These are phyloP conservation scores for Hortiboletus flavorubellus DNA, from an alignment of 768 basidiomycete genomes.

Conservation along the genomic window DNA sequence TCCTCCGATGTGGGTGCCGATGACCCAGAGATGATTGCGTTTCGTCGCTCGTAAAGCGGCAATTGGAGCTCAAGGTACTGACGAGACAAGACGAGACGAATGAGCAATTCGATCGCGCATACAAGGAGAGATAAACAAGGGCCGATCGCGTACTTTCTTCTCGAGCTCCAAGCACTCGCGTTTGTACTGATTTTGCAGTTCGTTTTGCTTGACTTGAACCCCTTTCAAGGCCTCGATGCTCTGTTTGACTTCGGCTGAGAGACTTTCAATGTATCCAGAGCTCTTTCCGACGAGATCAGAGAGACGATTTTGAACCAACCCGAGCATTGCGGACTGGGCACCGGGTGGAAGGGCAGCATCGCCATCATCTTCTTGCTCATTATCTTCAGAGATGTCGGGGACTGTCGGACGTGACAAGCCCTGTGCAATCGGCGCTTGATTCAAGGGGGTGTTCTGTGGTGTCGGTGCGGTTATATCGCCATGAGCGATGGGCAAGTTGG, in stretches of 20 bases:
- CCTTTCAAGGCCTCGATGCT: conserved; percentile 92
- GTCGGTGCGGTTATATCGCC: conserved; percentile 80
- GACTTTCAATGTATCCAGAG: conserved; percentile 90
- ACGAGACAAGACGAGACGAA: neutral
- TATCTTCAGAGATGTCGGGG: conserved; percentile 83
- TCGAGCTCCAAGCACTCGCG: conserved; percentile 93
- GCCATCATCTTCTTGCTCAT: conserved; percentile 64
- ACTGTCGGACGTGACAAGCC: conserved; percentile 86
- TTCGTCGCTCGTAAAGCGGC: conserved; percentile 85
- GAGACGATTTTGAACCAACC: conserved; percentile 87
- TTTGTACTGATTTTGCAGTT: conserved; percentile 89
- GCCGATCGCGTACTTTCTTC: conserved; percentile 68
- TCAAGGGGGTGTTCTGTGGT: conserved; percentile 89
- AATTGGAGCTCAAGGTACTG: conserved; percentile 74
- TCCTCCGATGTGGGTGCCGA: conserved; percentile 75
- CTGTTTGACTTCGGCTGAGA: conserved; percentile 77
- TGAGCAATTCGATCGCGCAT: conserved; percentile 11
- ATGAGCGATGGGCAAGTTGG: conserved; percentile 60
- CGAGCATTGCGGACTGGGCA: conserved; percentile 66
- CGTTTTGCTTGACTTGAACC: conserved; percentile 86
- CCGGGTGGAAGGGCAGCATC: conserved; percentile 41
- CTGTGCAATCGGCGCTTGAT: conserved; percentile 71
- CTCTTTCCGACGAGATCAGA: conserved; percentile 83
- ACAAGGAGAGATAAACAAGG: conserved; percentile 9
- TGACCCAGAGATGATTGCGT: conserved; percentile 77